Percentiles rank a stretch among this genome's conserved stretches.
These are phyloP conservation scores for Suaeda aralocaspica DNA, from an alignment of 148 eudicot species.

Conservation along the genomic window DNA sequence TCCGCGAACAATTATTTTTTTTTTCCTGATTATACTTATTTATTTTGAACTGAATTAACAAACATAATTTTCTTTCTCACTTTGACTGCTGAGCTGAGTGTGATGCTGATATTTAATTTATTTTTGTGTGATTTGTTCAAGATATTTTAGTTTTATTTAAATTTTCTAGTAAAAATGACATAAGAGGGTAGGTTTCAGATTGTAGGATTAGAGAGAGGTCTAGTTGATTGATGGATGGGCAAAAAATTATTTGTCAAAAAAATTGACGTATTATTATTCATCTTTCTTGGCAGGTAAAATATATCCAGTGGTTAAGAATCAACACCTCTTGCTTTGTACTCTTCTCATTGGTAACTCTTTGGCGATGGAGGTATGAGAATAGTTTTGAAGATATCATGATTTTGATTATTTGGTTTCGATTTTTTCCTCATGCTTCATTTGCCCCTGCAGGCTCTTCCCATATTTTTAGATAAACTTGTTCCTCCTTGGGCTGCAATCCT, in stretches of 20 bases:
- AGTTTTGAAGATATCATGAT: background rate
- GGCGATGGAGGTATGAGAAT: constrained; percentile 80
- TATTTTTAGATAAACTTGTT: constrained; percentile 86
- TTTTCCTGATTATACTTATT: background rate
- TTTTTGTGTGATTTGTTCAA: background rate
- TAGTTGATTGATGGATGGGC: background rate
- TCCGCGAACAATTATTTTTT: background rate
- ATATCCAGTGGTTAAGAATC: constrained; percentile 96
- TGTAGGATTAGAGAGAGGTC: background rate
- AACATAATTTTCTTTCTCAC: background rate
- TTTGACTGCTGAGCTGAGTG: constrained; percentile 2
- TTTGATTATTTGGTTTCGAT: constrained; percentile 4
- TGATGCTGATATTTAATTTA: no score
- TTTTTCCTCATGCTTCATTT: background rate
- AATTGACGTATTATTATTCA: background rate
- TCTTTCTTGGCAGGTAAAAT: constrained; percentile 69
- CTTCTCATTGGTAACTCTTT: constrained; percentile 89
- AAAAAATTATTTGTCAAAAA: background rate
- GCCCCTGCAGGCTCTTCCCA: constrained; percentile 73
- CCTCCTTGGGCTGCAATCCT: constrained; percentile 94
- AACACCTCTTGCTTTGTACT: constrained; percentile 91
- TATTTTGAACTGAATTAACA: background rate
- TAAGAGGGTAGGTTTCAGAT: background rate
- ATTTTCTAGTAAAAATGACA: background rate
- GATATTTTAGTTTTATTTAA: background rate